These are phyloP conservation scores for Nectriaceae sp. DNA, from an alignment of 2,329 filamentous ascomycete species.

Conservation along the genomic window DNA sequence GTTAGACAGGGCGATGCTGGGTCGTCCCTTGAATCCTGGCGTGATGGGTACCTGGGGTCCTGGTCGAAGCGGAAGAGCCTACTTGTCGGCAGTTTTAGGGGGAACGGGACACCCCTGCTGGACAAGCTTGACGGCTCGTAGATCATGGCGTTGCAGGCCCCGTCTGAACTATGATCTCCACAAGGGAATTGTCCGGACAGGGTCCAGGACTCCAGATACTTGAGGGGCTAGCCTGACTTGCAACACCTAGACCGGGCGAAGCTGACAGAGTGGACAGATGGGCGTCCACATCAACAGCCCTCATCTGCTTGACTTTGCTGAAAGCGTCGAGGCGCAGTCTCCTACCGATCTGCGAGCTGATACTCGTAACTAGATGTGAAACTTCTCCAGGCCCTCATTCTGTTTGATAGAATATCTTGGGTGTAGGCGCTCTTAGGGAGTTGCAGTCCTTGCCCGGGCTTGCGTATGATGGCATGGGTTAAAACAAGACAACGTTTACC, in stretches of 20 bases:
- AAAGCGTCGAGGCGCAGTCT: slow-evolving; percentile 25
- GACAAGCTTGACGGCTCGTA: slow-evolving; percentile 30
- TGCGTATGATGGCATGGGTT: neutral
- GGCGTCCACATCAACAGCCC: slow-evolving; percentile 2
- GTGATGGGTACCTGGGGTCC: slow-evolving; percentile 18
- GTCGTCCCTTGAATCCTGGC: slow-evolving; percentile 19
- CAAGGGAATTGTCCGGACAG: slow-evolving; percentile 32
- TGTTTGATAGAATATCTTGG: slow-evolving; percentile 12
- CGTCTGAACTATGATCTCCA: slow-evolving; percentile 35
- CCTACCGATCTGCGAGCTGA: slow-evolving; percentile 25
- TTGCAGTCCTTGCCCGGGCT: neutral
- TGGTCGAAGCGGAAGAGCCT: slow-evolving; percentile 16
- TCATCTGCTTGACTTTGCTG: neutral
- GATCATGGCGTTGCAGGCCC: slow-evolving; percentile 32
- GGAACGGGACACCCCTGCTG: slow-evolving; percentile 25
- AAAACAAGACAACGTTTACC: slow-evolving; percentile 19
- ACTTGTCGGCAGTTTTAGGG: slow-evolving; percentile 29
- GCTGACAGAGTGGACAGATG: slow-evolving; percentile 18
- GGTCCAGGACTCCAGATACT: slow-evolving; percentile 18
- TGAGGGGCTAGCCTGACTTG: slow-evolving; percentile 16
- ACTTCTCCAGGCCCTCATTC: slow-evolving; percentile 21
- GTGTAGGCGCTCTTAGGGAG: neutral
- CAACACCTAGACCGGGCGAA: slow-evolving; percentile 13
- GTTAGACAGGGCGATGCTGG: slow-evolving; percentile 13
- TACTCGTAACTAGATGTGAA: slow-evolving; percentile 23